These are phyloP conservation scores for Gossypium stocksii DNA, from an alignment of 345 rosid species.

Conservation along the genomic window DNA sequence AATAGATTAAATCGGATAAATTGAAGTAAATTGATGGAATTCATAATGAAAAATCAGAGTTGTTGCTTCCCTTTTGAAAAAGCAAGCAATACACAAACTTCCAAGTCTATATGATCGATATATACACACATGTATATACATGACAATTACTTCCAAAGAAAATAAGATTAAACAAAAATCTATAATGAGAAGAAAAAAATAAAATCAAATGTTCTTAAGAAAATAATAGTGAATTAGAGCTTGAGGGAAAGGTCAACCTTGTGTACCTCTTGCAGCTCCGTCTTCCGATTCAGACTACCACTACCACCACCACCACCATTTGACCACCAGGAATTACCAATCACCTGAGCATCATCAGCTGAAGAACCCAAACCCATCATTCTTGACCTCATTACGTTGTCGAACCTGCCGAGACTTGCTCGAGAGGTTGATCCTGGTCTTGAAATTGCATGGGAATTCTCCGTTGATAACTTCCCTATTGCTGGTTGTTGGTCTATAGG, in stretches of 20 bases:
- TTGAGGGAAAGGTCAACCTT: constrained; percentile 68
- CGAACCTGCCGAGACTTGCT: constrained; percentile 36
- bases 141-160: constrained; percentile 18
- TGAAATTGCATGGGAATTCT: constrained; percentile 20
- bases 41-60: too few relatives aligned
- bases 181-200: not conserved
- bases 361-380: constrained; percentile 18
- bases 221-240: constrained; percentile 30
- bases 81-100: not conserved
- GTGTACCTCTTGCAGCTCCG: constrained; percentile 44
- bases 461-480: constrained; percentile 42
- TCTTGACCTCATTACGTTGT: constrained; percentile 25
- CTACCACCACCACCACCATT: constrained; percentile 7
- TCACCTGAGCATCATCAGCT: constrained; percentile 14
- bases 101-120: constrained; percentile 16
- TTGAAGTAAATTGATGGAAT: too few relatives aligned
- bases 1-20: too few relatives aligned
- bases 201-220: not conserved
- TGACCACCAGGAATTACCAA: constrained; percentile 27
- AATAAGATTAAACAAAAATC: constrained; percentile 19
- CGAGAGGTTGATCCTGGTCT: constrained; percentile 16
- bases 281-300: constrained; percentile 10
- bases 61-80: too few relatives aligned
- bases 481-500: constrained; percentile 51
- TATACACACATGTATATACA: constrained; percentile 10